Base-by-base conservation (phyloP, 1,139 yeast species). In the Sugiyamaella japonica region DNA sequence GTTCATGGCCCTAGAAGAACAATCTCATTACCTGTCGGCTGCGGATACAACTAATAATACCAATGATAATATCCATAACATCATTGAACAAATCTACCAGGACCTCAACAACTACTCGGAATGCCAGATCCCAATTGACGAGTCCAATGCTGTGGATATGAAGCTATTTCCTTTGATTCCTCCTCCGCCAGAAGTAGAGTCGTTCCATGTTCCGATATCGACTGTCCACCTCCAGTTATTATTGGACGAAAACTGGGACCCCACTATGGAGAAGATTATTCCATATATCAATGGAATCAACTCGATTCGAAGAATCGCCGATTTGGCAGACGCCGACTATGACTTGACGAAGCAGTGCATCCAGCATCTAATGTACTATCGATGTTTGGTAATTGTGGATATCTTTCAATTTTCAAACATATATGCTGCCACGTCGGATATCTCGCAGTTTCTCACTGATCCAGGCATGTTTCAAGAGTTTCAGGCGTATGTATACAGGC, bases 201-300 rank as follows among this genome's bases (percentile, higher is more conserved):
- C 90, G 37, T 76, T 79, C 64, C 96, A 93, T 67, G 99, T 93
- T 0, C 99, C 99, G 0, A 82, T 90, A 2, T 81, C 95, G 4
- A 85, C 93, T 0, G 96, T 91, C 1, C 82, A 84, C 54, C 72
- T 91, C 37, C 77, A 78, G 39, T 75, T 81, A 37, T 75, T 93
- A 60, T 84, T 89, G 34, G 99, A 93, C 70, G 86, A 86, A 6
- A 87, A 88, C 63, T 93, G 99, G 98, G 99, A 93, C 67, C 97
- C 98, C 1, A 93, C 98, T 1, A 86, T 93, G 95, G 76, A 89
- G 43, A 86, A 86, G 61, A 87, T 93, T 34, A 73, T 89, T 12
- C 97, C 97, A 0, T 86, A 77, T 62, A 89, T 93, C 46, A 83
- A 95, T 66, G 99, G 99, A 0, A 76, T 90, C 49, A 91, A 93